These are phyloP conservation scores for Emmonsia crescens DNA, from an alignment of 2,329 filamentous ascomycete genomes.

Conservation along the genomic window DNA sequence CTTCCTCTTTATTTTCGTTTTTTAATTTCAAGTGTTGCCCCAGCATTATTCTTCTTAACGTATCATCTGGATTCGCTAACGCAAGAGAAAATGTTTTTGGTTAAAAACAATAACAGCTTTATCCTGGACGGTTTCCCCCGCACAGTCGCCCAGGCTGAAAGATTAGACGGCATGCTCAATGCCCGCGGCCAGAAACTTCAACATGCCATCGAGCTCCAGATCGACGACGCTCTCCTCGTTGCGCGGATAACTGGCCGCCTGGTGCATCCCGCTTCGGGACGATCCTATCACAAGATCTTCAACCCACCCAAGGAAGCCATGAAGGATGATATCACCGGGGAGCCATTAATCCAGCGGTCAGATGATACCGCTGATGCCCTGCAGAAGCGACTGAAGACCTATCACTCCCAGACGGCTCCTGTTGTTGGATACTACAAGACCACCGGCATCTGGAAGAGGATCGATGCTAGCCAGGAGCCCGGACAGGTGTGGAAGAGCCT, in stretches of 20 bases:
- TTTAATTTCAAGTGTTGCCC: no score
- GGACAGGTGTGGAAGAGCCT: constrained; percentile 92
- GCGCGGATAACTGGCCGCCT: constrained; percentile 93
- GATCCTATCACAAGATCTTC: constrained; percentile 97
- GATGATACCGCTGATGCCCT: constrained; percentile 95
- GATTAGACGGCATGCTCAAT: constrained; percentile 83
- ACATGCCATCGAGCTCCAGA: constrained; percentile 92
- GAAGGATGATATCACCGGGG: constrained; percentile 94
- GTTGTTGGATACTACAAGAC: constrained; percentile 96
- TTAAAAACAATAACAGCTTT: constrained; percentile 51
- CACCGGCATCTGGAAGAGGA: constrained; percentile 89
- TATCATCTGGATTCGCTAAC: constrained; percentile 1
- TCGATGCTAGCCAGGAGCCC: constrained; percentile 94
- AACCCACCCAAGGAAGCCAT: constrained; percentile 90
- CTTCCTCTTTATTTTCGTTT: neutral
- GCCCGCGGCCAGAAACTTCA: constrained; percentile 73
- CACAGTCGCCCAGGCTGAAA: constrained; percentile 88
- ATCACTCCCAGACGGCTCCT: constrained; percentile 86
- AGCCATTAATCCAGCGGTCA: constrained; percentile 89
- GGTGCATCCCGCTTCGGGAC: constrained; percentile 88
- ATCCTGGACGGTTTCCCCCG: constrained; percentile 98
- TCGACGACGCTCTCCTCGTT: constrained; percentile 87
- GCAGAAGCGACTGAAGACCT: constrained; percentile 86
- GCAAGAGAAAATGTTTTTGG: neutral
- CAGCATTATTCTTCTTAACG: no score